Evolutionary conservation across 2,329 filamentous ascomycete species (phyloP), one percentile per base, ranked within the genome.

Genomic region (Colletotrichum spaethianum): DNA sequence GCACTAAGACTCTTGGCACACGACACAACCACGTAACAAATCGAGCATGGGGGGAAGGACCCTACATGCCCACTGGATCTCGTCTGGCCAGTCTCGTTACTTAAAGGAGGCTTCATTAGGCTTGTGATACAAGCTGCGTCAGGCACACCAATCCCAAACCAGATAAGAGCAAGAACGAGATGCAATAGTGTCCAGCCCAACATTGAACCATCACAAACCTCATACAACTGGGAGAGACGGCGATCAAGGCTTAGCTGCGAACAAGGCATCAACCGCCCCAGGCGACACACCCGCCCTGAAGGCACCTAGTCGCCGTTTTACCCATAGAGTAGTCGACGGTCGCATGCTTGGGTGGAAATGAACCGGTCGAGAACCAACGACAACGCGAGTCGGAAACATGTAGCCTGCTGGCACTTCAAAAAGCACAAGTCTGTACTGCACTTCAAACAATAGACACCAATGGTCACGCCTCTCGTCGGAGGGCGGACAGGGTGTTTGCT

Each of bases 101-200:
- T 9, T 16, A 23, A 12, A 33, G 2, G 23, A n/a, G 23, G 56
- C 64, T 56, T 50, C 63, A 31, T 46, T 28, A n/a, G 31, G 63
- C 4, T 44, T 18, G 36, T 72, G 31, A 38, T 48, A 69, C 64
- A 46, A 63, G 50, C 57, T 59, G 44, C 42, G 50, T 36, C 64
- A 69, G 68, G 64, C 48, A 67, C 69, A 72, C 64, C 57, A 72
- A 59, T 68, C 64, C 38, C n/a, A 38, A 36, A 14, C 40, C 48
- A 52, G 57, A 50, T 23, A 42, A 63, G 44, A 44, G 28, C 18
- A 26, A 18, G 31, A 14, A 14, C 33, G 11, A 1, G 23, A 26
- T 20, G 55, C 42, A 31, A 16, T n/a, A 26, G 55, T 31, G 28
- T 16, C n/a, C 42, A 40, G 11, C 31, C 18, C 33, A 7, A n/a